Conservation (phyloP, 306 rosid species). For the Biancaea sappan region DNA sequence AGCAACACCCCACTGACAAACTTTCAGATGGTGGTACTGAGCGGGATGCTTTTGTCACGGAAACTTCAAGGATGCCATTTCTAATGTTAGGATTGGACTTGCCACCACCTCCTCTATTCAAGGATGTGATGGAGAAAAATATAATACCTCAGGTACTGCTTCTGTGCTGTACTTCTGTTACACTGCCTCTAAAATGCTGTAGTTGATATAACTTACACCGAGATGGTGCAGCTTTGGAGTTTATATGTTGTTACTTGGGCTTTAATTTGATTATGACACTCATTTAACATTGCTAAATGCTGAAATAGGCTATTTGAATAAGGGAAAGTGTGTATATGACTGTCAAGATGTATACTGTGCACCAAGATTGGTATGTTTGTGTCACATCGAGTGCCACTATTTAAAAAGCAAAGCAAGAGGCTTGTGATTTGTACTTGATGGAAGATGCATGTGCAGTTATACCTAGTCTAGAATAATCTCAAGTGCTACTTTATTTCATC, state of each 20-base stretch:
- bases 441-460: background rate
- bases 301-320: too few relatives aligned
- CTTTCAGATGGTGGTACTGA: constrained; percentile 53
- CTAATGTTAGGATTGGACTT: constrained; percentile 96
- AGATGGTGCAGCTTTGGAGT: constrained; percentile 10
- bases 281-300: too few relatives aligned
- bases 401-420: background rate
- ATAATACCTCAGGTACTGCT: constrained; percentile 89
- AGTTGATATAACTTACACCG: background rate
- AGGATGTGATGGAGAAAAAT: constrained; percentile 98
- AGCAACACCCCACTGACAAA: constrained; percentile 40
- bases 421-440: background rate
- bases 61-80: constrained; percentile 85
- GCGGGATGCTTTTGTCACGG: constrained; percentile 45
- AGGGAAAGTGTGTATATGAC: too few relatives aligned
- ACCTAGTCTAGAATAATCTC: background rate
- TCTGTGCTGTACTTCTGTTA: constrained; percentile 1
- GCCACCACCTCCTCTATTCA: constrained; percentile 98
- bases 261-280: background rate
- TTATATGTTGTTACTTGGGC: constrained; percentile 19
- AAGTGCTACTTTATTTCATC: background rate
- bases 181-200: constrained; percentile 20
- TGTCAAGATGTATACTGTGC: too few relatives aligned
- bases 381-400: background rate
- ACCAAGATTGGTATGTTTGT: too few relatives aligned